Conservation (phyloP, 148 eudicot species). For the Polygonum maritimum region DNA sequence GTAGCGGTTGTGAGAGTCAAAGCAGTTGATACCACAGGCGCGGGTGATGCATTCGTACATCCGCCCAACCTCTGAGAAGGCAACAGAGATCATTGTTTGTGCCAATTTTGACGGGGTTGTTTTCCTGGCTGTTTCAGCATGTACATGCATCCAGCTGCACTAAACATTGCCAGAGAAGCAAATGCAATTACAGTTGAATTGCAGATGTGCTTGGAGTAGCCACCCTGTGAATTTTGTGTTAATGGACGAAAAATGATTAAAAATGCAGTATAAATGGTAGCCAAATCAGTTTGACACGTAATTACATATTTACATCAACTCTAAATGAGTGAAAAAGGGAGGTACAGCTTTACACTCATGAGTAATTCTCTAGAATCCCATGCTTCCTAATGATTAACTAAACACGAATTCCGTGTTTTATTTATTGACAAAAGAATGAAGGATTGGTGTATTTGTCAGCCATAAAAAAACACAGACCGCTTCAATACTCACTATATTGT, state of each 20-base stretch:
- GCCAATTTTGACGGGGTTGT: constrained; percentile 64
- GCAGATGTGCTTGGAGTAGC: constrained; percentile 38
- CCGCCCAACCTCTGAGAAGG: neutral
- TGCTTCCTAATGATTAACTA: neutral
- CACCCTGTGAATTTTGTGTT: constrained; percentile 47
- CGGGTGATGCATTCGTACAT: too few relatives aligned
- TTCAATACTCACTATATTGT: neutral
- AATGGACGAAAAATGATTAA: neutral
- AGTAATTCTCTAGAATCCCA: neutral
- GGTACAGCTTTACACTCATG: neutral
- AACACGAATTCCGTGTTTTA: neutral
- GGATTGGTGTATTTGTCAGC: neutral
- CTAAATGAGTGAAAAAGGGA: neutral
- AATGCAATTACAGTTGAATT: constrained; percentile 65
- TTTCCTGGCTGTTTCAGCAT: constrained; percentile 64
- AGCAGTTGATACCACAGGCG: too few relatives aligned
- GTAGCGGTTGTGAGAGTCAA: too few relatives aligned
- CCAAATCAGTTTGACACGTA: neutral
- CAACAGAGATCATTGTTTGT: constrained; percentile 28
- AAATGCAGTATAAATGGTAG: neutral
- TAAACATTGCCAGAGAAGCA: constrained; percentile 62
- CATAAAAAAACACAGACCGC: neutral
- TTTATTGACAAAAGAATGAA: neutral
- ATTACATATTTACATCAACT: neutral
- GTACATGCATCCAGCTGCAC: constrained; percentile 71